Percentiles rank a stretch among this genome's conserved stretches.
These are phyloP conservation scores for Kondoa malvinella DNA, from an alignment of 768 basidiomycete genomes.

Conservation along the genomic window DNA sequence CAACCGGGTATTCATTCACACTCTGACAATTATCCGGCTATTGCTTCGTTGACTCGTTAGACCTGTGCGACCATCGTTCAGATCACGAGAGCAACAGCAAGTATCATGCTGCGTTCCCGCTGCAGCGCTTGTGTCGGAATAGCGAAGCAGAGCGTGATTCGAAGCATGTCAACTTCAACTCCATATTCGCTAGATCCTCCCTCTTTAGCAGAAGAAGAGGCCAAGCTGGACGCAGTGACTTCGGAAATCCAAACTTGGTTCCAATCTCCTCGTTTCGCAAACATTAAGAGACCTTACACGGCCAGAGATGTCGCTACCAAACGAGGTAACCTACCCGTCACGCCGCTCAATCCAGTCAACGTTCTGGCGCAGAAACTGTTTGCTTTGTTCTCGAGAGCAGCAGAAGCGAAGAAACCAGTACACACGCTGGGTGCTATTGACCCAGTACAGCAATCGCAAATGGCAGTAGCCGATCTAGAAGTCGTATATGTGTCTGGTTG, in stretches of 20 bases:
- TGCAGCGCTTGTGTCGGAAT: too few species aligned
- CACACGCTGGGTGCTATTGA: slow-evolving; percentile 90
- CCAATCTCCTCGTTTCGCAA: slow-evolving; percentile 51
- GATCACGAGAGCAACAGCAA: too few species aligned
- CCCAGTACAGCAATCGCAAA: slow-evolving; percentile 85
- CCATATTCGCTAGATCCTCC: slow-evolving; percentile 25
- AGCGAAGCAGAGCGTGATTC: too few species aligned
- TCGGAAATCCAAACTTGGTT: slow-evolving; percentile 57
- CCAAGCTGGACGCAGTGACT: slow-evolving; percentile 19
- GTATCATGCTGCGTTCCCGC: too few species aligned
- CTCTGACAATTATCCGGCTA: too few species aligned
- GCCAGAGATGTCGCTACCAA: slow-evolving; percentile 66
- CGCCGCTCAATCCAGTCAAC: slow-evolving; percentile 51
- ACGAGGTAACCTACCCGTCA: slow-evolving; percentile 67
- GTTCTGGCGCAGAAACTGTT: slow-evolving; percentile 77
- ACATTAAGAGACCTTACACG: slow-evolving; percentile 61
- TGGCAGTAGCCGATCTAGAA: slow-evolving; percentile 70
- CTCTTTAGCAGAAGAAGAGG: slow-evolving; percentile 21
- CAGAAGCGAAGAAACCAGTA: slow-evolving; percentile 49
- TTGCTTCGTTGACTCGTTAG: too few species aligned
- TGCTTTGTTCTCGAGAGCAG: slow-evolving; percentile 46
- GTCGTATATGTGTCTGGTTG: slow-evolving; percentile 85
- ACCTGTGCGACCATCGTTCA: too few species aligned
- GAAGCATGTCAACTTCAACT: slow-evolving; percentile 10
- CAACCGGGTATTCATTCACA: too few species aligned